Conservation (phyloP, 352 stramenopile species). For the Pythium brachiatum region DNA sequence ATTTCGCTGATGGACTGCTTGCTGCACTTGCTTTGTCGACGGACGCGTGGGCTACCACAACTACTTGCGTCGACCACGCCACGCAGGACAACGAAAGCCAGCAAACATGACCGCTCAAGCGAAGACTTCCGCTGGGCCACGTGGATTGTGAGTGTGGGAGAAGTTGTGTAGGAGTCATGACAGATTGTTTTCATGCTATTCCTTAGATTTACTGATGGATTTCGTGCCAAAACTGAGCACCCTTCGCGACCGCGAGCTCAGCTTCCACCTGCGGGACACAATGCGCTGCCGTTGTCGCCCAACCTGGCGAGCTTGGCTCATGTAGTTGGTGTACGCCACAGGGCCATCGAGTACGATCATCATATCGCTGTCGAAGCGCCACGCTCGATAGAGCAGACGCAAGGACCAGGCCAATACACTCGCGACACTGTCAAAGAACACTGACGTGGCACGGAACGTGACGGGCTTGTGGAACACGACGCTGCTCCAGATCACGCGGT, state of each 20-base stretch:
- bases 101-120: too few species aligned
- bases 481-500: conserved; percentile 1
- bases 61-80: background rate
- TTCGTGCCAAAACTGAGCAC: too few species aligned
- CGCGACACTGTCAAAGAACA: background rate
- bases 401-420: background rate
- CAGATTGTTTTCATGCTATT: too few species aligned
- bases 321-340: conserved; percentile 1
- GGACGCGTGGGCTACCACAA: background rate
- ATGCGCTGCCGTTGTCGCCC: background rate
- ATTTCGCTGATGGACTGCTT: background rate
- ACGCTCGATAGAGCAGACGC: background rate
- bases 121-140: too few species aligned
- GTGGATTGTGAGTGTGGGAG: too few species aligned
- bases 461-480: background rate
- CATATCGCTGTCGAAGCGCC: background rate
- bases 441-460: background rate
- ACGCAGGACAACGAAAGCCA: background rate
- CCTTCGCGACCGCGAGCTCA: too few species aligned
- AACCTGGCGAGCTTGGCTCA: background rate
- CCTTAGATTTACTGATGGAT: too few species aligned
- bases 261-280: background rate
- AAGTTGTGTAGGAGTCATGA: too few species aligned
- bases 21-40: background rate
- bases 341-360: background rate